phyloP scores from a whole-genome alignment of 371 early-diverging fungal genomes.

The Apophysomyces trapeziformis region DNA sequence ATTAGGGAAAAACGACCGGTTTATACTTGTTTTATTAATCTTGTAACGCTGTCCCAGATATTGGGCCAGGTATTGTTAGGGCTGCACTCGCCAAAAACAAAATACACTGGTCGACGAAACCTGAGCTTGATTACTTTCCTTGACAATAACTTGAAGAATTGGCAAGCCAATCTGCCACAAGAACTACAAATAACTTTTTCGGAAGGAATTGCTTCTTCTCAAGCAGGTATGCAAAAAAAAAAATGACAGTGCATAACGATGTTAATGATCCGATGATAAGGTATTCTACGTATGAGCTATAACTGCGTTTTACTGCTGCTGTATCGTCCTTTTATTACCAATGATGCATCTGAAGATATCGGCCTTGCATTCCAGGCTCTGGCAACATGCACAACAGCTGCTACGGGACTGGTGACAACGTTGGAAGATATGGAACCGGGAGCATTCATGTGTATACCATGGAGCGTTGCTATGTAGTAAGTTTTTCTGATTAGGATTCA shows the following conservation, averaged over 20 bases:
- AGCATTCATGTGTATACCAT: slow-evolving; percentile 31
- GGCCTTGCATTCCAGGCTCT: slow-evolving; percentile 36
- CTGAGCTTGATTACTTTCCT: slow-evolving; percentile 26
- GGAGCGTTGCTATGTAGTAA: slow-evolving; percentile 46
- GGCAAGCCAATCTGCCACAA: slow-evolving; percentile 33
- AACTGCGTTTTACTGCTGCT: slow-evolving; percentile 29
- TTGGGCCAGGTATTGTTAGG: slow-evolving; percentile 35
- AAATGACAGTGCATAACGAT: neutral
- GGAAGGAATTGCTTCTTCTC: neutral
- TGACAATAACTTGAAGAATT: slow-evolving; percentile 31
- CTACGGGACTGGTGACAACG: slow-evolving; percentile 25
- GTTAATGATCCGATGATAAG: neutral
- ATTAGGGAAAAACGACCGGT: slow-evolving; percentile 20
- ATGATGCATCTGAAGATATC: slow-evolving; percentile 16
- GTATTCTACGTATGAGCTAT: slow-evolving; percentile 17
- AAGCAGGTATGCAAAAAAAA: neutral
- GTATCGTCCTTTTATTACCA: slow-evolving; percentile 23
- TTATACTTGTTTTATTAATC: slow-evolving; percentile 29
- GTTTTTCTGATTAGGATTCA: neutral
- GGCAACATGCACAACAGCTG: slow-evolving; percentile 36
- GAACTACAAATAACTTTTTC: slow-evolving; percentile 8
- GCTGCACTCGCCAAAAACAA: slow-evolving; percentile 35
- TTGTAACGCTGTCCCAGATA: slow-evolving; percentile 36
- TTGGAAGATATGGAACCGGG: slow-evolving; percentile 21
- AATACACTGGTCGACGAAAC: slow-evolving; percentile 22